These are phyloP conservation scores for Kwoniella bestiolae DNA, from an alignment of 768 basidiomycete species.

Conservation along the genomic window DNA sequence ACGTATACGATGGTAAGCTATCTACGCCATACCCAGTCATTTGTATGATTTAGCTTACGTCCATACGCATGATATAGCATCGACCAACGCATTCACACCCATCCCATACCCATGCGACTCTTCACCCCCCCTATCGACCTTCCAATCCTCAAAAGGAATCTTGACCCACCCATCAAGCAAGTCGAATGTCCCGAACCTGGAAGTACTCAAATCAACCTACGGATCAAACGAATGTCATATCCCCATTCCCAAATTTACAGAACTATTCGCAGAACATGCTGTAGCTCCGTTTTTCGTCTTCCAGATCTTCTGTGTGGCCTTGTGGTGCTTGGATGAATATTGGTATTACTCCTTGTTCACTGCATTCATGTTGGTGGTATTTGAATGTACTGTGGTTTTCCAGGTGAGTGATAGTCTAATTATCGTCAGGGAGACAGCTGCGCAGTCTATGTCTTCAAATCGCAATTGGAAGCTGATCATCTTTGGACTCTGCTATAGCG, in stretches of 20 bases:
- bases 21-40: no score
- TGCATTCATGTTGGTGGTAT: slow-evolving; percentile 95
- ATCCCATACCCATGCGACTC: slow-evolving; percentile 86
- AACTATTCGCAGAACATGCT: slow-evolving; percentile 92
- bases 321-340: slow-evolving; percentile 98
- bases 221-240: slow-evolving; percentile 96
- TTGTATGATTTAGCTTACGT: no score
- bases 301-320: slow-evolving; percentile 93
- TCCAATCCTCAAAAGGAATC: slow-evolving; percentile 65
- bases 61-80: no score
- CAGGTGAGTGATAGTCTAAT: slow-evolving; percentile 81
- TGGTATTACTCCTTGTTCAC: slow-evolving; percentile 99
- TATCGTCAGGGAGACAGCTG: no score
- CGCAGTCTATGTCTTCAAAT: no score
- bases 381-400: slow-evolving; percentile 98
- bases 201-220: slow-evolving; percentile 68
- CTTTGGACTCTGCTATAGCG: slow-evolving; percentile 63
- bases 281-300: slow-evolving; percentile 99
- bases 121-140: slow-evolving; percentile 70
- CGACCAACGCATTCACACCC: slow-evolving; percentile 69
- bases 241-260: slow-evolving; percentile 89
- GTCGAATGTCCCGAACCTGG: slow-evolving; percentile 59
- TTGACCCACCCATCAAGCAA: slow-evolving; percentile 43
- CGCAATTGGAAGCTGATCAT: no score
- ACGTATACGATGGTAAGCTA: slow-evolving; percentile 67